Base-by-base conservation (phyloP, 257 asterid species). In the Cruciata laevipes region DNA sequence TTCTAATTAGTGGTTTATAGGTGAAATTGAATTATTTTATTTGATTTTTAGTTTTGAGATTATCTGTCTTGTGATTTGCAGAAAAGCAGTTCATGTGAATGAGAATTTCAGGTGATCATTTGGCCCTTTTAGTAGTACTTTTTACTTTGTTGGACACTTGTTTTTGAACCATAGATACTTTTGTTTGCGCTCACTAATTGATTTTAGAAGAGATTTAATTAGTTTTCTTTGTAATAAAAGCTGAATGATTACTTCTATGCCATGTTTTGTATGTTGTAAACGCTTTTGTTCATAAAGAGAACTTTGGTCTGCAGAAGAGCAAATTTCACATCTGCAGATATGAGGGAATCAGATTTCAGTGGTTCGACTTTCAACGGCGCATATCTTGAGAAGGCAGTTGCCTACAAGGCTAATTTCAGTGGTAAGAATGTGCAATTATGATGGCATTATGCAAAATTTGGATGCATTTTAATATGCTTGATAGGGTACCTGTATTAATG, bases 301-400 rank as follows among this genome's bases (percentile, higher is more conserved):
- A 13, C 5, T 42, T 80, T 69, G 55, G 78, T 84, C 78, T 75
- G 74, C 95, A 93, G 99, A 80, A 83, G 97, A 81, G 99, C 99
- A 63, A 90, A 93, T 82, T 93, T 93, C 95, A 90, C 99, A 56
- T 31, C 96, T 72, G 97, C 99, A 69, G 99, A 90, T 74, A 90
- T 88, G 99, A 88, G 97, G 84, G 95, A 93, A 80, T 88, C 97
- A 21, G 87, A 93, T 83, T 93, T 93, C 83, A 90, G 95, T 49
- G 95, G 98, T 66, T 93, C 98, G 17, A 84, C 91, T 49, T 89
- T 93, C 83, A 93, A 86, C 49, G 97, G 98, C 55, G 97, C 97
- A 35, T 89, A 93, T 75, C 93, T 93, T 64, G 98, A 93, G 86
- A 93, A 93, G 76, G 98, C 97, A 0, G 96, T 93, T 42, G 98